Base-by-base conservation (phyloP, 2,329 filamentous ascomycete species). In the Juglanconis juglandina region DNA sequence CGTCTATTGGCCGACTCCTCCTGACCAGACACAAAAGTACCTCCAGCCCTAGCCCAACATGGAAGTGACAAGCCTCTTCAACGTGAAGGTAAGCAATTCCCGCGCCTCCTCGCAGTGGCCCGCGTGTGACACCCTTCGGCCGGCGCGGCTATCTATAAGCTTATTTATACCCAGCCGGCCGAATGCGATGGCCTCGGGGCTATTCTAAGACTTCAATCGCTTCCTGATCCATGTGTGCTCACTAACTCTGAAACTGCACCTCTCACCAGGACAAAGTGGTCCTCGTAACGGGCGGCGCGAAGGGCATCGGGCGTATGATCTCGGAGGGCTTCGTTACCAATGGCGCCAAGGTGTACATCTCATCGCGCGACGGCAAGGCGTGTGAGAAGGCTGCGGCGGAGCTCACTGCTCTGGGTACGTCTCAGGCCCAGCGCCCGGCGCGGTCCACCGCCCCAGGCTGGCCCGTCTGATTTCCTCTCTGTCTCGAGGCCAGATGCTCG, bases 241-340 rank as follows among this genome's bases (percentile, higher is more conserved):
- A 17, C n/a, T 47, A 14, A 42, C 39, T 5, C 4, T 42, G 39
- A 11, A 9, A 42, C 10, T 11, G 10, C 39, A 24, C 24, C 24
- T 24, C 24, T 24, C 10, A 14, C 32, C 63, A 82, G 79, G 81
- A 76, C 71, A 86, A 86, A 75, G 80, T 83, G 56, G 81, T 84
- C 66, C 78, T 86, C 61, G 77, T 86, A 56, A 86, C 83, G 5
- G 83, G 83, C 64, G 81, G 81, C 56, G 81, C 79, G 50, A 83
- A 87, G 69, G 86, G 86, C 65, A 84, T 89, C 64, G 87, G 87
- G 14, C 82, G 82, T 61, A 89, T 89, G 86, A 89, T 89, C 64
- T 82, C 84, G 37, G 77, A 85, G 59, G 87, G 85, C 60, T 88
- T 87, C 72, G 79, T 88, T n/a, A 70, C 77, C 59, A 88, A 87